phyloP scores from a whole-genome alignment of 148 eudicot genomes.

The Mesembryanthemum crystallinum region DNA sequence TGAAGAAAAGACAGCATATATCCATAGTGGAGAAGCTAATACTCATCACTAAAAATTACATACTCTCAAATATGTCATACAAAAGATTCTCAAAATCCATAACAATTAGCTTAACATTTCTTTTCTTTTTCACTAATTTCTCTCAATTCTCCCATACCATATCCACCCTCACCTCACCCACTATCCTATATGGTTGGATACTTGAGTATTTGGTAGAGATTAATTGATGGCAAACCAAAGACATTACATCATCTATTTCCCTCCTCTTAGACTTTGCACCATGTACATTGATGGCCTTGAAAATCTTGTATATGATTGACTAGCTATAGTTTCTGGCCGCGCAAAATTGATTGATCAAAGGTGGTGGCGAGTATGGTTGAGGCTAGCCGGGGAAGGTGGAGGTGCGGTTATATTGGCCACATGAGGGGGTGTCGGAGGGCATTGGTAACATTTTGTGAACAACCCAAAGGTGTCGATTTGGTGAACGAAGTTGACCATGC shows the following conservation, averaged over 20 bases:
- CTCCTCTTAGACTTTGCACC: constrained; percentile 3
- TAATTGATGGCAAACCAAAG: constrained; percentile 16
- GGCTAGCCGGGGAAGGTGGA: constrained; percentile 37
- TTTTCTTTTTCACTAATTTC: background rate
- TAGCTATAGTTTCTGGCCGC: background rate
- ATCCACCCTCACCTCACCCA: background rate
- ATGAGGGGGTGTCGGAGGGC: constrained; percentile 48
- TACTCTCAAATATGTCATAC: constrained; percentile 18
- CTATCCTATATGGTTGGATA: background rate
- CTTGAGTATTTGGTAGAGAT: background rate
- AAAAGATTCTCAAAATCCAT: constrained; percentile 26
- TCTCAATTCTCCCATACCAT: background rate
- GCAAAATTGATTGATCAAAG: constrained; percentile 26
- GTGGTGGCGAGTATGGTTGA: constrained; percentile 37
- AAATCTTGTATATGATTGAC: background rate
- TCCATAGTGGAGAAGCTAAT: background rate
- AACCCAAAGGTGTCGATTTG: constrained; percentile 88
- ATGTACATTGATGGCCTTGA: constrained; percentile 14
- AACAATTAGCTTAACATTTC: constrained; percentile 9
- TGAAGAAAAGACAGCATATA: background rate
- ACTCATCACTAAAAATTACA: constrained; percentile 12
- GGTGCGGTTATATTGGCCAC: constrained; percentile 48
- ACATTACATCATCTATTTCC: constrained; percentile 4
- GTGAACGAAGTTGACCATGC: constrained; percentile 71
- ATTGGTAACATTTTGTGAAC: constrained; percentile 88